Base-by-base conservation (phyloP, 1,284 basidiomycete genomes). In the Pholiota adiposa region DNA sequence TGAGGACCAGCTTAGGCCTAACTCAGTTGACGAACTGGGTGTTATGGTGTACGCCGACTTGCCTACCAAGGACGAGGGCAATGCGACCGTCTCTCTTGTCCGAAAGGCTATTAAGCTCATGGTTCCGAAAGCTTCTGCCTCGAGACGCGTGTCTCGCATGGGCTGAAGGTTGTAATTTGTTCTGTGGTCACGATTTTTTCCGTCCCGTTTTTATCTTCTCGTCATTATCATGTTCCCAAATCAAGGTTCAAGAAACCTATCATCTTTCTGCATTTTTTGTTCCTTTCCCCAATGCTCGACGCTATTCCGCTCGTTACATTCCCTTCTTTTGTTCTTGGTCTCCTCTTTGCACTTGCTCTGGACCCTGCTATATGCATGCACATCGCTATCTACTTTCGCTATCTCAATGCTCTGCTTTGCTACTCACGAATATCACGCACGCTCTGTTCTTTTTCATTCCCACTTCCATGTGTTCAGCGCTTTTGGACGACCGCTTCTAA, bases 61-160 rank as follows among this genome's bases (percentile, higher is more conserved):
- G 38, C 51, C 70, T 27, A 67, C 72, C 49, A 80, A 76, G 69
- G 61, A 85, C 55, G 83, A 83, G 48, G 77, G 70, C 60, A 82
- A 79, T 57, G 77, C 77, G 27, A 80, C 81, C n/a, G 76, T 80
- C 50, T 79, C 82, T 11, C 77, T 84, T 61, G 82, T 90, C 54
- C 81, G 83, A 25, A 84, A 86, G 52, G 88, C 89, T 18, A 79
- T 90, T 71, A 89, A 85, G 71, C 84, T 85, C 7, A 82, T 88
- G 65, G 85, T 84, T 55, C 82, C 86, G 48, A 81, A 81, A 54
- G 85, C 78, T 70, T 77, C 58, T n/a, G 57, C 82, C 8, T 82
- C 82, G 1, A 77, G 75, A 63, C 76, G 79, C 60, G 38, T 79
- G 64, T 82, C 82, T 14, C 76, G 79, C 61, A 69, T 76, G 48